Evolutionary conservation across 768 basidiomycete species (phyloP), one percentile per base, ranked within the genome.

Genomic region (Boletus huronensis): DNA sequence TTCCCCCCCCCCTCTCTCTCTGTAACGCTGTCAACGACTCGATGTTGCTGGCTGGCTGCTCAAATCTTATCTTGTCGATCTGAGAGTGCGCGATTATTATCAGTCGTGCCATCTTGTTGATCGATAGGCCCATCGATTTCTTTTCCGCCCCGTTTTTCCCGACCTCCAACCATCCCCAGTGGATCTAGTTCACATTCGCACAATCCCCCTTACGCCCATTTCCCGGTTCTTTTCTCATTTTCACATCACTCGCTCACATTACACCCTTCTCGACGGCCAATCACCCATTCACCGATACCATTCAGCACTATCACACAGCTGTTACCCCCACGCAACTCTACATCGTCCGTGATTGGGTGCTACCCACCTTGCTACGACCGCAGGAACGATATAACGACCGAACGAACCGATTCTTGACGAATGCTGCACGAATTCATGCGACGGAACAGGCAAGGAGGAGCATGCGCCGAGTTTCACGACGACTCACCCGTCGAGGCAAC

Each of bases 51-150:
- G 72, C 70, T 66, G 67, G 70, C 61, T 65, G 47, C 55, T 54
- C 57, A 68, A 64, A 59, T 58, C 55, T 53, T 58, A 61, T 57
- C 58, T 54, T 50, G 57, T 63, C 64, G 61, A 67, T 75, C 76
- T 68, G 74, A 72, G 70, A 59, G 57, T 44, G 64, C 57, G 52
- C 56, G 62, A 59, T 67, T 63, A 55, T 57, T 59, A 64, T 65
- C 60, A 54, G 55, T 64, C 72, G 70, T 65, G 61, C 50, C 47
- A 59, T 72, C 72, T 77, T 70, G 77, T 76, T 70, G 77, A 79
- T 79, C 73, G 75, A 78, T 79, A 66, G 71, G 47, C 52, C 35
- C 35, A 64, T 63, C 65, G 67, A 61, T 66, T 58, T 64, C 63
- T 56, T 62, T 65, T 62, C 62, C 60, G 62, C 65, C 59, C 63